Evolutionary conservation across 1,139 yeast genomes (phyloP).

Genomic region (Lodderomyces parapsilosis): DNA sequence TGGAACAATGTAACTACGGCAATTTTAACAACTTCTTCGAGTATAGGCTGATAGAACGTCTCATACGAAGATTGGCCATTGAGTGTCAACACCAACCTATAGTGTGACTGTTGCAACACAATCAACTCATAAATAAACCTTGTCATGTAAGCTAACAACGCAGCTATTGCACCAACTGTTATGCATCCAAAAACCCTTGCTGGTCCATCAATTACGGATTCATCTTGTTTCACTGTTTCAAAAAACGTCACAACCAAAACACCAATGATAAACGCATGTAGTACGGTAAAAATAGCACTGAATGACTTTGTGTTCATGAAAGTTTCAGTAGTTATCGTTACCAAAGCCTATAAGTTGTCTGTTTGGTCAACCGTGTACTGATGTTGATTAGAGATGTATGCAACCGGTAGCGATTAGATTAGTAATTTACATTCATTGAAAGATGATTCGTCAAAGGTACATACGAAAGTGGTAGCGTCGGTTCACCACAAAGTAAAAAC

Average conservation of each 20-base stretch:
- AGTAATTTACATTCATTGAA: neutral
- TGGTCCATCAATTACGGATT: neutral
- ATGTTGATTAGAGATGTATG: neutral
- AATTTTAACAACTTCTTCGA: constrained; percentile 11
- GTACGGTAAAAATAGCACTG: neutral
- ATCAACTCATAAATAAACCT: neutral
- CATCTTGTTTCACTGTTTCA: neutral
- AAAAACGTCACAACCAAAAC: neutral
- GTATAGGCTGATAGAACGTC: constrained; percentile 12
- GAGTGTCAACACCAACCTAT: neutral
- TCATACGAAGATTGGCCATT: neutral
- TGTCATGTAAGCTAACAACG: neutral
- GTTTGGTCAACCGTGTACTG: neutral
- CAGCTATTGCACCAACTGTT: neutral
- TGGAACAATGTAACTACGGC: constrained; percentile 6
- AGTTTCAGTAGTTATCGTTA: neutral
- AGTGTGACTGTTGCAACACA: neutral
- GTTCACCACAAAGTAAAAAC: too few species aligned
- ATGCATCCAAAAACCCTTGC: neutral
- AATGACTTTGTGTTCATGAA: neutral
- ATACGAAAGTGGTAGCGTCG: neutral
- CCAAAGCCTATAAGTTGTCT: neutral
- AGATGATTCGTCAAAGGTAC: neutral
- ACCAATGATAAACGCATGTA: neutral
- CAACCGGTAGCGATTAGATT: neutral